Conservation (phyloP, 2,329 filamentous ascomycete genomes). For the Cercospora berteroae region DNA sequence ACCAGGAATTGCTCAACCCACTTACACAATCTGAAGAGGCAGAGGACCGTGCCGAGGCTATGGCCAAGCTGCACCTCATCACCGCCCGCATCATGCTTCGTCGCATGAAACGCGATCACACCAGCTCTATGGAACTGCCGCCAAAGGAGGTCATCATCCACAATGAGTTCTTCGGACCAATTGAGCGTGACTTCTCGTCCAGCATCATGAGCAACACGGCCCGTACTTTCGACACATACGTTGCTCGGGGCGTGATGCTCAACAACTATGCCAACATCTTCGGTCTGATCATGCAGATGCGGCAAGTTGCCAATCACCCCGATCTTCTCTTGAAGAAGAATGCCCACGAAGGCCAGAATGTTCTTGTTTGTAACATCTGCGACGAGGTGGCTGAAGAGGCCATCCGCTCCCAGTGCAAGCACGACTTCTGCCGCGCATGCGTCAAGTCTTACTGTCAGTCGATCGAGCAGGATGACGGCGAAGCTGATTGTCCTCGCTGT, state of each 20-base stretch:
- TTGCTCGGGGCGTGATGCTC: slow-evolving; percentile 86
- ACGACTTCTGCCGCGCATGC: slow-evolving; percentile 85
- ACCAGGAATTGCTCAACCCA: slow-evolving; percentile 90
- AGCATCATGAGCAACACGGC: slow-evolving; percentile 93
- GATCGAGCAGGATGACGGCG: slow-evolving; percentile 61
- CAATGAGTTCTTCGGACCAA: slow-evolving; percentile 93
- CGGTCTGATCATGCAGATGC: slow-evolving; percentile 98
- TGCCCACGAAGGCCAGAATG: slow-evolving; percentile 79
- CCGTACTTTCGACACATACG: slow-evolving; percentile 92
- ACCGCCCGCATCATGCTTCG: slow-evolving; percentile 95
- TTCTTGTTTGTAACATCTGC: slow-evolving; percentile 89
- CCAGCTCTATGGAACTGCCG: slow-evolving; percentile 90
- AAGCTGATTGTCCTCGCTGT: slow-evolving; percentile 78
- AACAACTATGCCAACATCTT: slow-evolving; percentile 99
- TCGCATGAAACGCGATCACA: slow-evolving; percentile 90
- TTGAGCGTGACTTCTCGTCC: slow-evolving; percentile 90
- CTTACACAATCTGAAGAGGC: slow-evolving; percentile 49
- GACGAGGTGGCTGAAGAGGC: slow-evolving; percentile 95
- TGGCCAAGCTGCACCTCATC: slow-evolving; percentile 79
- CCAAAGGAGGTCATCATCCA: slow-evolving; percentile 91
- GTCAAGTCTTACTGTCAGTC: slow-evolving; percentile 77
- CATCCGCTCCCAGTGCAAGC: slow-evolving; percentile 85
- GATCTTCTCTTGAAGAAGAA: slow-evolving; percentile 91
- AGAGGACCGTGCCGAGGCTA: slow-evolving; percentile 63
- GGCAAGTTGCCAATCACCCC: slow-evolving; percentile 93